A percentile compares a stretch with the other conserved stretches of the same genome.
phyloP scores from a whole-genome alignment of 2,329 filamentous ascomycete genomes.

The Fusarium ambrosium region DNA sequence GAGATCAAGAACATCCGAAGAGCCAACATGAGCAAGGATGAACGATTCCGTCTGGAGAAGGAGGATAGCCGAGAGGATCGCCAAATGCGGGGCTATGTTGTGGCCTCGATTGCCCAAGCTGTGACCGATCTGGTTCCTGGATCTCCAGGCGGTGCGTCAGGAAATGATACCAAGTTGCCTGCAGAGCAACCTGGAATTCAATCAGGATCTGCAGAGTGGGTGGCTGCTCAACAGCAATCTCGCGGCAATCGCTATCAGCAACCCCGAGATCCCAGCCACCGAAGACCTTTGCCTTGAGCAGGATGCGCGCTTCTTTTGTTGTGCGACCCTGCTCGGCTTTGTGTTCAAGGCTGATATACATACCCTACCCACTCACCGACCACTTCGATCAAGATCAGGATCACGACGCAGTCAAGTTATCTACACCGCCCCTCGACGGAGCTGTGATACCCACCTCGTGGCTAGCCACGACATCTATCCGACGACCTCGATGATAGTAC shows the following conservation, averaged over 20 bases:
- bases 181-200: constrained; percentile 70
- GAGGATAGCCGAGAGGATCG: constrained; percentile 83
- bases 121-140: constrained; percentile 76
- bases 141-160: constrained; percentile 48
- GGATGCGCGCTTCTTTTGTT: constrained; percentile 28
- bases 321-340: constrained; percentile 27
- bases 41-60: constrained; percentile 84
- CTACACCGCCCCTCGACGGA: constrained; percentile 6
- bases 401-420: background rate
- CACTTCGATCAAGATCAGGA: constrained; percentile 13
- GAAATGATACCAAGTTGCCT: constrained; percentile 72
- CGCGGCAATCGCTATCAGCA: constrained; percentile 58
- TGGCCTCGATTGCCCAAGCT: constrained; percentile 79
- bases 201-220: constrained; percentile 65
- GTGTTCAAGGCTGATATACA: constrained; percentile 15
- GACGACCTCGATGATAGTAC: constrained; percentile 47
- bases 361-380: constrained; percentile 3
- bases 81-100: constrained; percentile 80
- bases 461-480: constrained; percentile 30
- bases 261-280: constrained; percentile 61
- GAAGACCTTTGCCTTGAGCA: constrained; percentile 53
- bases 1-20: constrained; percentile 91
- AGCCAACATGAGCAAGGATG: constrained; percentile 86
- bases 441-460: constrained; percentile 29
- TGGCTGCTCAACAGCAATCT: constrained; percentile 61